Evolutionary conservation across 2,329 filamentous ascomycete genomes (phyloP), one percentile per base, ranked within the genome.

Genomic region (Conoideocrella luteorostrata): DNA sequence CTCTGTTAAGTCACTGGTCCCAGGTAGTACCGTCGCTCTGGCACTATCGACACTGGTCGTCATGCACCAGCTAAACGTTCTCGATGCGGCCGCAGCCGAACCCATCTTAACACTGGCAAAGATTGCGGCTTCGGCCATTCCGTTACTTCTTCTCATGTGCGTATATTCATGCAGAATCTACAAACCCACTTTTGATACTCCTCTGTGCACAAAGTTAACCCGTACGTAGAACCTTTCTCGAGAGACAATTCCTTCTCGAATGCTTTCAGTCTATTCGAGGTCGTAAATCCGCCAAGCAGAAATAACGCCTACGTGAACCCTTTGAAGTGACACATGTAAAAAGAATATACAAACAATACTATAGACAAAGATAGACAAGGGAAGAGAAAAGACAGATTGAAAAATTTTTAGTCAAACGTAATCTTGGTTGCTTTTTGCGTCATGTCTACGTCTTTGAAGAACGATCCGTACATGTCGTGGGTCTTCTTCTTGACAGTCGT

Each of bases 401-500:
- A 33, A 7, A 21, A 12, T n/a, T 15, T 46, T 48, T 63, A 77
- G 58, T 95, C 88, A 70, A 96, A 96, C 37, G 81, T 90, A 61
- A 96, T 95, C 74, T 95, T 96, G 45, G 85, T 93, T 22, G 87
- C 83, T 65, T 86, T 84, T 68, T 91, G 85, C 62, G 78, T 87
- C 64, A 83, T 83, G 56, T 88, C 86, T 7, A 87, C 82, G 56
- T 96, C 88, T 68, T 93, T 95, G 75, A 86, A 95, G 63, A 97
- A 97, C 24, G 89, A 88, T 45, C 93, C 93, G 61, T 97, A 98
- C 38, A 87, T 86, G 58, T 89, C 86, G 69, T 98, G 93, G 39
- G 82, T 79, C 88, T 97, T 97, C 80, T 95, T 96, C 80, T 97
- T 98, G 41, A 98, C 93, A 1, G 91, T 97, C 18, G 89, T 95